phyloP scores from a whole-genome alignment of 495 filamentous ascomycete species.

The Sporormia fimetaria region DNA sequence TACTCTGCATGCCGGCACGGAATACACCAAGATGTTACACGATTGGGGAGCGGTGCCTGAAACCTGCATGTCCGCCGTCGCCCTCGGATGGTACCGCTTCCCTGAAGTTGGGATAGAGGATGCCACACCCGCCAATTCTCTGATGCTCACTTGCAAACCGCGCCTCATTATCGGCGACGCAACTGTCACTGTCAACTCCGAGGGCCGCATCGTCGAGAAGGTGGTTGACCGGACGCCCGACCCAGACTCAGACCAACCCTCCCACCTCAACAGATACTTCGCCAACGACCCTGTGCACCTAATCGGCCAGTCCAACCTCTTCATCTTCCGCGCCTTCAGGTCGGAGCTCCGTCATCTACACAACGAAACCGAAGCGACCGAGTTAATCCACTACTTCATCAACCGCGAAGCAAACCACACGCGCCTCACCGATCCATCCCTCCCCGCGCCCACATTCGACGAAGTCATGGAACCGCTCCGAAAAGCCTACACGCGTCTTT shows the following conservation, averaged over 20 bases:
- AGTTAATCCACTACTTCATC: constrained; percentile 34
- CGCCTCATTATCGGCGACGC: no score
- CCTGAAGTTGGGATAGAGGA: neutral
- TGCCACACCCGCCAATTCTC: constrained; percentile 3
- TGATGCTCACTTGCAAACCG: constrained; percentile 31
- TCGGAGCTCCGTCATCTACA: constrained; percentile 33
- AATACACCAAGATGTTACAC: no score
- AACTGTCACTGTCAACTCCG: no score
- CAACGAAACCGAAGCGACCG: constrained; percentile 30
- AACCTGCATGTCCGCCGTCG: no score
- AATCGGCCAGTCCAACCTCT: constrained; percentile 3
- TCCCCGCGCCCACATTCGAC: constrained; percentile 22
- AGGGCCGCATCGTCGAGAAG: no score
- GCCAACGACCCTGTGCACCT: constrained; percentile 3
- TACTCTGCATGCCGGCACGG: no score
- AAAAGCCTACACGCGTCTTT: constrained; percentile 28
- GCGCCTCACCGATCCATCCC: constrained; percentile 28
- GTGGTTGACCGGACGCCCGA: no score
- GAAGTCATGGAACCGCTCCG: constrained; percentile 15
- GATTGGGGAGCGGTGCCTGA: no score
- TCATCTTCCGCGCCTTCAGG: neutral
- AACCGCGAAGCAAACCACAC: constrained; percentile 14
- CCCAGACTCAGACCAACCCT: no score
- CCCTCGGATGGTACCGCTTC: neutral
- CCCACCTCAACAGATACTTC: constrained; percentile 1